Evolutionary conservation across 2,329 filamentous ascomycete genomes (phyloP), one percentile per base, ranked within the genome.

Genomic region (Atkinsonella texensis): DNA sequence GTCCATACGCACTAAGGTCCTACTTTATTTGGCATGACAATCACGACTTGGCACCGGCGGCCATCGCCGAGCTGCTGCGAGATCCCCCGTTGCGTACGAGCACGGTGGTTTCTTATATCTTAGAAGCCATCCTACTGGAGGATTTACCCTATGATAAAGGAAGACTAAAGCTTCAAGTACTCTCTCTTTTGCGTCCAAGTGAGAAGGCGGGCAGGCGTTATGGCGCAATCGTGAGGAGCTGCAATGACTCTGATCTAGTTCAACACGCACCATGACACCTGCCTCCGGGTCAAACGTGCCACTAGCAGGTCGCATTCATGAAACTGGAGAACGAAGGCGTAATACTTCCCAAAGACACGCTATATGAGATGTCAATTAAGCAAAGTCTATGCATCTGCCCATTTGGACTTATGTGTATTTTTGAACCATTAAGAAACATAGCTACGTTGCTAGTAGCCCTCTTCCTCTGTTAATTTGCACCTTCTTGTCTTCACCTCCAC

Each of bases 401-500:
- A 23, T 43, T 28, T 12, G 10, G 18, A 20, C 10, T 17, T 20
- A 7, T 4, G 11, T 8, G 17, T 43, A 46, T 48, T 33, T 39
- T 11, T 11, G 39, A 38, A 32, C 23, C n/a, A 40, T 23, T 7
- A 9, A 20, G 15, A 38, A 28, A 18, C 20, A 15, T 33, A 44
- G 56, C 57, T 65, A 71, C 62, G 63, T 62, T 35, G 65, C 62
- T 44, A 78, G 62, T 43, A 80, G 58, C 52, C 73, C 77, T 55
- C 78, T 75, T 17, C 81, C 83, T 58, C 79, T 77, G 68, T 98
- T 96, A 54, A 98, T 82, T 74, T 98, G 93, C 61, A 98, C 83
- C 72, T 81, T 83, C 73, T 93, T 95, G 65, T 98, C 93, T 76
- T 97, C 90, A 15, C 91, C 89, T 43, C 76, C 89, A 62, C 87